Evolutionary conservation across 2,329 filamentous ascomycete species (phyloP), one percentile per base, ranked within the genome.

Genomic region (Lasiodiplodia sp.): DNA sequence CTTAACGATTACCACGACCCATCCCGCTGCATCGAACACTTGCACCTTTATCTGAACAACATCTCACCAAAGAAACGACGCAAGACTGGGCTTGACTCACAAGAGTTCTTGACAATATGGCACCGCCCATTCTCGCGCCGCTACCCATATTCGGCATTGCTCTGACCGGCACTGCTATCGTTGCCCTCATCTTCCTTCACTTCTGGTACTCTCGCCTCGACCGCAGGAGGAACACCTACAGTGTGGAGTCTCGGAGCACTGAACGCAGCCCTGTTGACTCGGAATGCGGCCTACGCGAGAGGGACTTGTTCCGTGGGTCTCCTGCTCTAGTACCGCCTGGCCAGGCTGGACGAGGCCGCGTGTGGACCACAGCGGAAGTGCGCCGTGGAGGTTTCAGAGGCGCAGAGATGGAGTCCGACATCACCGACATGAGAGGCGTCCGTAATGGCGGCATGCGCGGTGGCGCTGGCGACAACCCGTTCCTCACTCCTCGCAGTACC

Each of bases 191-290:
- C 31, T 4, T 28, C 28, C 8, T 52, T n/a, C 60, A 64, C 16
- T 38, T 52, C 60, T 64, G 60, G 60, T n/a, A 31, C 28, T 14
- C 18, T 6, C 47, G 44, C 47, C 16, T 52, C 28, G 60, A 64
- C n/a, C 47, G 44, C 12, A 31, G 16, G 31, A n/a, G 12, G 12
- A 21, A 25, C 3, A 21, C 31, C n/a, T 18, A 5, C 31, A 52
- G 21, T 8, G 18, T 11, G n/a, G 25, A 64, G 18, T n/a, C 37
- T 7, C 40, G 21, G 10, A 62, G 25, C 21, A 21, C 4, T 5
- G 56, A 31, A 10, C 2, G n/a, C 12, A 44, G 58, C 28, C 31
- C 31, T 11, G 25, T 51, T 28, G 55, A n/a, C 31, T 21, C 44
- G 14, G 38, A 38, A 8, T 18, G 16, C 21, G 21, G 38, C 8